Evolutionary conservation across 768 basidiomycete genomes (phyloP).

Genomic region (Mycena indigotica): DNA sequence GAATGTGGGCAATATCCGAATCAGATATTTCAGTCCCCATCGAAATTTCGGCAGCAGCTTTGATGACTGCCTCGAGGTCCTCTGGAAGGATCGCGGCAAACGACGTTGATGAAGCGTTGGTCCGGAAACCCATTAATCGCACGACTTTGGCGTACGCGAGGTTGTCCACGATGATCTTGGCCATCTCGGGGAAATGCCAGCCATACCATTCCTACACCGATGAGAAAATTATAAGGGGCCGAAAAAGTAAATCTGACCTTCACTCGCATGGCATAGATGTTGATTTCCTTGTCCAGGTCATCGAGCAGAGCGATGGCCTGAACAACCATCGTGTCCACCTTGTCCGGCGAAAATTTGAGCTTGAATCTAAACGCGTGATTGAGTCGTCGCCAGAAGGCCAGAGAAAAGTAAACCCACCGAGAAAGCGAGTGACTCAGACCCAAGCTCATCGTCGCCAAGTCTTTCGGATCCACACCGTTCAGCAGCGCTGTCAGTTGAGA

Average conservation of each 20-base stretch:
- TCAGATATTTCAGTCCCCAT: constrained; percentile 99
- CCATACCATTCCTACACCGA: constrained; percentile 94
- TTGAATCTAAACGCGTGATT: constrained; percentile 73
- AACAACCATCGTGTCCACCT: constrained; percentile 99
- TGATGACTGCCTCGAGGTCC: constrained; percentile 93
- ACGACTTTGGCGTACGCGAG: constrained; percentile 95
- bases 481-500: constrained; percentile 83
- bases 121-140: constrained; percentile 95
- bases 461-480: constrained; percentile 90
- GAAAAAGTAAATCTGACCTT: constrained; percentile 63
- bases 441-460: constrained; percentile 95
- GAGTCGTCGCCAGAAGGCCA: neutral
- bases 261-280: constrained; percentile 98
- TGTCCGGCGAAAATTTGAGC: constrained; percentile 99
- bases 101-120: constrained; percentile 84
- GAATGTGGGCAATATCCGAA: constrained; percentile 94
- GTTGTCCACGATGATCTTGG: constrained; percentile 97
- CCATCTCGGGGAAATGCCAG: constrained; percentile 99
- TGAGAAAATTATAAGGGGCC: neutral
- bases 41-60: constrained; percentile 94
- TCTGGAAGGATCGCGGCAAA: constrained; percentile 93
- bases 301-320: constrained; percentile 98
- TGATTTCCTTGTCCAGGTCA: constrained; percentile 99
- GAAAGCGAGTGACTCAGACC: constrained; percentile 97
- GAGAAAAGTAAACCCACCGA: constrained; percentile 51